Evolutionary conservation across 176 grass and related monocot genomes (phyloP), one percentile per base, ranked within the genome.

Genomic region (Lolium rigidum): DNA sequence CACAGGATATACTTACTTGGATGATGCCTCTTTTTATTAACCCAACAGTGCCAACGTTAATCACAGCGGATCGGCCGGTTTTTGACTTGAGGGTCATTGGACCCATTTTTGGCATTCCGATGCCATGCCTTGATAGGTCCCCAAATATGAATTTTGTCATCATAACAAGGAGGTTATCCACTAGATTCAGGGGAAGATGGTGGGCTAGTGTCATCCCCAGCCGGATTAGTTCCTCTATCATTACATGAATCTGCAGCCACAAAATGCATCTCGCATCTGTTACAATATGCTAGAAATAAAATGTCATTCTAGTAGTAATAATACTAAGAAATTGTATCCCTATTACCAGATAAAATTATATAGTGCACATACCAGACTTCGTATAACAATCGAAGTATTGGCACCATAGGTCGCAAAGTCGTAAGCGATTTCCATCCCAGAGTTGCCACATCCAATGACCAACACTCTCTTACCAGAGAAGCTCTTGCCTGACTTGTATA

Each of bases 351-450:
- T 20, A 56, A 56, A 60, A 60, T 20, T 67, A 13, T 63, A 22
- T 10, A 49, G 10, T 59, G 49, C 2, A 63, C 81, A 24, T 90
- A 91, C 86, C 38, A 28, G 79, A 5, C 79, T 86, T 16, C 80
- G 66, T 22, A 86, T 70, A 37, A 73, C 49, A 14, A 94, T 87
- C 15, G 83, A 77, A 6, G 89, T 84, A 4, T 77, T 18, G 0
- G 83, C 89, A 10, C 75, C 80, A 81, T 86, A 41, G 48, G 3
- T 58, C 1, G 54, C 54, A 56, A 56, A 16, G 16, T 56, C 54
- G 4, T 56, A 56, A 7, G 16, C 54, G 1, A 56, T 56, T 56
- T 56, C 54, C 54, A 56, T 56, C 17, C 54, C 54, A 5, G 54
- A 56, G 16, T 56, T 56, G 5, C 54, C 54, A 17, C 5, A 56